Conservation (phyloP, 345 rosid genomes). For the Populus simonii region DNA sequence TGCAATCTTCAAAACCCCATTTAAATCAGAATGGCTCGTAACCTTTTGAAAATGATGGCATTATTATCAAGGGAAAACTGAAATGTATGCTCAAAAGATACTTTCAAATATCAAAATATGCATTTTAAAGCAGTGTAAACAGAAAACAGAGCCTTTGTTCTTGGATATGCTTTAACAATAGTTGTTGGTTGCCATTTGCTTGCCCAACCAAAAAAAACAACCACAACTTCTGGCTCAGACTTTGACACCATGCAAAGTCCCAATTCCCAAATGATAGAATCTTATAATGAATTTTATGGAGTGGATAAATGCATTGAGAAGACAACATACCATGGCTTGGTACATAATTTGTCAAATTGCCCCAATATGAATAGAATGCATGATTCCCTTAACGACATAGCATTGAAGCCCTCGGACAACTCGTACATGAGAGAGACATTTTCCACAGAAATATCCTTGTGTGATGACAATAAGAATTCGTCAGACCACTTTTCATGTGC, state of each 20-base stretch:
- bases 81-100: too few species aligned
- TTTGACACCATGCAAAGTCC: background rate
- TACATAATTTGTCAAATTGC: conserved; percentile 48
- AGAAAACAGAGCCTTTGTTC: background rate
- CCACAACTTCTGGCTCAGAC: too few species aligned
- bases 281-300: background rate
- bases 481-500: conserved; percentile 3
- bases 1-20: background rate
- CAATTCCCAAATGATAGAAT: background rate
- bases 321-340: conserved; percentile 51
- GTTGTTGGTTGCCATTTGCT: too few species aligned
- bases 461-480: background rate
- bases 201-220: background rate
- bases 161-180: background rate
- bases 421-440: conserved; percentile 61
- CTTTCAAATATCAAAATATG: background rate
- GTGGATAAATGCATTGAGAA: background rate
- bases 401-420: conserved; percentile 61
- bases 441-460: conserved; percentile 53
- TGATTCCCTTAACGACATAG: conserved; percentile 50
- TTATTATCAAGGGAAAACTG: background rate
- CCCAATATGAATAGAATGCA: conserved; percentile 62
- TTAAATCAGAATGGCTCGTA: background rate
- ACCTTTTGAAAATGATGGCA: background rate
- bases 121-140: background rate